phyloP scores from a whole-genome alignment of 2,329 filamentous ascomycete species.

The Paecilomyces fulvus region DNA sequence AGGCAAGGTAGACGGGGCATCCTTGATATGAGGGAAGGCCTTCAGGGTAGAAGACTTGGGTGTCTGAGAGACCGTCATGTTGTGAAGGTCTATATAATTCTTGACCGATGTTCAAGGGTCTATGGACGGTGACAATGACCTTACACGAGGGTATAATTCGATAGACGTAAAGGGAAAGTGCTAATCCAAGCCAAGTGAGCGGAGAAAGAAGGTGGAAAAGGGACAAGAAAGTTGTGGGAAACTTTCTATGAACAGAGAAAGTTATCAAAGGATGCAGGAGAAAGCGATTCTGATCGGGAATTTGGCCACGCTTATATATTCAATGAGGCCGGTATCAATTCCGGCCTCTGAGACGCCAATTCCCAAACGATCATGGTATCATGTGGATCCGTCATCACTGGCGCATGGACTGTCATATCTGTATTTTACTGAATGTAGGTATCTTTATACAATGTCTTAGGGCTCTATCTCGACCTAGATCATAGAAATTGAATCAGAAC shows the following conservation, averaged over 20 bases:
- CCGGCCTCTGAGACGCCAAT: constrained; percentile 34
- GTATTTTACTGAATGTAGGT: not conserved
- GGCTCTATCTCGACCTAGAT: not conserved
- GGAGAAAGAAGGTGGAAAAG: constrained; percentile 7
- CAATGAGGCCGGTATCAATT: constrained; percentile 39
- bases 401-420: constrained; percentile 5
- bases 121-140: not conserved
- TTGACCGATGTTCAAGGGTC: not conserved
- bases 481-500: not conserved
- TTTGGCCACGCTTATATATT: constrained; percentile 34
- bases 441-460: not conserved
- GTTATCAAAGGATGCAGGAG: constrained; percentile 13
- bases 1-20: constrained; percentile 34
- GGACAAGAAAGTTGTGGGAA: not conserved
- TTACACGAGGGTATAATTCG: not conserved
- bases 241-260: constrained; percentile 2
- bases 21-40: constrained; percentile 36
- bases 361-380: constrained; percentile 24
- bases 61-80: constrained; percentile 28
- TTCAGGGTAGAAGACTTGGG: constrained; percentile 28
- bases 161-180: constrained; percentile 1
- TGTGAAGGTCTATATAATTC: constrained; percentile 7
- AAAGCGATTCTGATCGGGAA: constrained; percentile 17
- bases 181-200: constrained; percentile 2
- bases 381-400: constrained; percentile 16